Base-by-base conservation (phyloP, 768 basidiomycete genomes). In the Podaxis sp. region DNA sequence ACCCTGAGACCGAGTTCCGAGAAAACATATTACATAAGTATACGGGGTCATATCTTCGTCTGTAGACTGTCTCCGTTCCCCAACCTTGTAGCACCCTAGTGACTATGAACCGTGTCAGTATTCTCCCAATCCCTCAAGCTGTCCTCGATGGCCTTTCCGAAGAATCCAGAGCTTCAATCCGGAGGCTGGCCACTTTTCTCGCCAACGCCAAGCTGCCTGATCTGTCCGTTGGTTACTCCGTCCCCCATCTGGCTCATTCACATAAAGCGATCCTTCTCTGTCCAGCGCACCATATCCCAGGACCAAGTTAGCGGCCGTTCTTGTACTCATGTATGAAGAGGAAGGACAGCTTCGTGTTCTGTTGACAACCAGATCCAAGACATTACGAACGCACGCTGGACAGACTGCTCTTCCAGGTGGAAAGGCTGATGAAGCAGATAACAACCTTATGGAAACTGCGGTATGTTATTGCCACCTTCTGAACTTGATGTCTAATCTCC, bases 381-480 rank as follows among this genome's bases (percentile, higher is more conserved):
- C 76, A 2, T 78, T 93, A 11, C 78, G 90, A 30, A 84, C 88
- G 0, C 91, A 93, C 73, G 87, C 91, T 3, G 91, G 90, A 17
- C 87, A 93, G 70, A 92, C 91, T 3, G 92, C 93, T 1, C 71
- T 94, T 0, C 93, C 93, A 0, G 93, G 93, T 15, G 93, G 93
- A 4, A 90, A 87, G 68, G 80, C 81, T 15, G 93, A 95, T 67
- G 78, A 81, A 8, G 77, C 73, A 2, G 95, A 96, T 73, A 66
- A 68, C 1, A 82, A 83, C 70, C 77, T 90, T 2, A 74, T 88
- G 10, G 75, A 82, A 48, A 92, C 95, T 49, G 95, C 95, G 17
- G 95, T 95, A 73, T 73, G 90, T 74, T 60, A 41, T 56, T 12
- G 10, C 26, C 41, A 28, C 28, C 28, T 51, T 65, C 33, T 40